Evolutionary conservation across 345 rosid species (phyloP), one percentile per base, ranked within the genome.

Genomic region (Eutrema heterophyllum): DNA sequence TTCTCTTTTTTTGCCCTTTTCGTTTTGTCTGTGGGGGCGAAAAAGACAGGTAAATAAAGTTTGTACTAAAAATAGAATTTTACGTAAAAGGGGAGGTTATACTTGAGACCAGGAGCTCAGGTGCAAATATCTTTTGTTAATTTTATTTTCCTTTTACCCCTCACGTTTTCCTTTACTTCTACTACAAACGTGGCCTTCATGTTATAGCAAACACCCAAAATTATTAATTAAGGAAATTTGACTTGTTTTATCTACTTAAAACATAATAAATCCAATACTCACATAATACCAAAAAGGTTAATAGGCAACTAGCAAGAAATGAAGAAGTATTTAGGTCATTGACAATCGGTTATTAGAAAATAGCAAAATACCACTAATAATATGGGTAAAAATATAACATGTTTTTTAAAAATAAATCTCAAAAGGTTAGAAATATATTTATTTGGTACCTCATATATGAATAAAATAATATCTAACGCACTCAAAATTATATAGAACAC

Each of bases 91-190:
- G 68, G 41, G 80, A 77, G 80, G 77, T 64, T 49, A 56, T 55
- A 71, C 76, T 71, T 77, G 72, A 77, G 72, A 77, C 64, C 68
- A 77, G 76, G 72, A 49, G 67, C 76, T 77, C 72, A 55, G 60
- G 16, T 48, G 36, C 58, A 32, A 29, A 16, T 9, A 26, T 35
- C 38, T 45, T 64, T 46, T 51, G 0, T 29, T 45, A 0, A 6
- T 1, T 29, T 58, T 53, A n/a, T 26, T 75, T 46, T 35, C 53
- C 10, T 33, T 64, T 46, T 44, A 61, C 38, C 65, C 38, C 50
- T 63, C 51, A 53, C 58, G 38, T 64, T 70, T 54, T 77, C 40
- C 9, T 61, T 61, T 4, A 18, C 1, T 43, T 69, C 64, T 38
- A 36, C 52, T 29, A 21, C 24, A 70, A 45, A 64, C 63, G 79